Evolutionary conservation across 73 alveolate species (phyloP), one percentile per base, ranked within the genome.

Genomic region (Tetrahymena malaccensis): DNA sequence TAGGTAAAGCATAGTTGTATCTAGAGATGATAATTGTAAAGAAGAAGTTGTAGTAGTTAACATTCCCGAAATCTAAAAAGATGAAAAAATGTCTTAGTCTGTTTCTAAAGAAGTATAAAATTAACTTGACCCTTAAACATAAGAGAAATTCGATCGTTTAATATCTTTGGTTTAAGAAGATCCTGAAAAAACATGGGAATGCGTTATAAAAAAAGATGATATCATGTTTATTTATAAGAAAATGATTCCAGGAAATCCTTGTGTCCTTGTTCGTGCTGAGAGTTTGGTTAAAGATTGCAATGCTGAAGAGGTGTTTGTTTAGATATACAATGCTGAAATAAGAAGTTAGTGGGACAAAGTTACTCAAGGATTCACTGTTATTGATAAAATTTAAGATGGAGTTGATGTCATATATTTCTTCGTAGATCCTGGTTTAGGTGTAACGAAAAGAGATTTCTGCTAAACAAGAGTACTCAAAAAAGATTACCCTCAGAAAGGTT

Each of bases 361-460:
- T 35, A 94, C 97, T 96, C 95, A 95, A 56, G 96, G 94, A 50
- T 98, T 96, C 37, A 19, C 89, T 85, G 98, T 94, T 94, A 97
- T 98, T 25, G 98, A 97, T 5, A 97, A 98, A 96, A 95, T 96
- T 84, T 97, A 96, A 70, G 98, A 97, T 43, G 98, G 95, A 55
- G 97, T 97, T 21, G 99, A 97, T 85, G 97, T 98, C 22, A 85
- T 98, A 34, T 98, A 98, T 96, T 98, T 96, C 98, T 94, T 95
- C 93, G 96, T 98, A 37, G 98, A 97, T 96, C 97, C 99, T 25
- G 99, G 99, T 33, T 58, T 96, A 35, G 98, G 98, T 17, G 85
- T 97, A 35, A 83, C 98, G 10, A 97, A 98, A 89, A 96, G 99
- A 94, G 99, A 98, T 56, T 98, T 98, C 97, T 97, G 98, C 19